Percentiles rank a stretch among this genome's conserved stretches.
Evolutionary conservation across 2,329 filamentous ascomycete genomes (phyloP).

Genomic region (Pseudogymnoascus sp.): DNA sequence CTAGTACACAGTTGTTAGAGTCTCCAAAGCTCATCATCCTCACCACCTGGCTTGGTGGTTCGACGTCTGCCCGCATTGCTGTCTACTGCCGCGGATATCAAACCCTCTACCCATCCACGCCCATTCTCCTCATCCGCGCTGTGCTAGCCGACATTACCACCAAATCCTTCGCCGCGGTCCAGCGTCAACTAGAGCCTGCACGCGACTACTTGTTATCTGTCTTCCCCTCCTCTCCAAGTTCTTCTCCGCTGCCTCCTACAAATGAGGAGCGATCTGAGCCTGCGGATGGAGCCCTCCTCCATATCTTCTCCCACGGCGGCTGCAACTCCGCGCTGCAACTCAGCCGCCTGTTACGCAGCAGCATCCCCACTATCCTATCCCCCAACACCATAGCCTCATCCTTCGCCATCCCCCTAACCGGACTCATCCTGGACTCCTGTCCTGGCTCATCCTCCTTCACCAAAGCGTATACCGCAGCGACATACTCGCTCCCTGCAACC

Average conservation of each 20-base stretch:
- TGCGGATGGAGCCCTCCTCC: constrained; percentile 10
- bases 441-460: neutral
- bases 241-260: constrained; percentile 12
- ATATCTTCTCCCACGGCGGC: constrained; percentile 12
- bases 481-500: neutral
- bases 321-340: constrained; percentile 14
- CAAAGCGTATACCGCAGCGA: neutral
- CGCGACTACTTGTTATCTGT: constrained; percentile 11
- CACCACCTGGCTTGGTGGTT: constrained; percentile 8
- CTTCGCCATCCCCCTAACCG: constrained; percentile 10
- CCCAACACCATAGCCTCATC: neutral
- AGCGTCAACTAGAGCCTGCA: constrained; percentile 12
- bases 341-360: constrained; percentile 15
- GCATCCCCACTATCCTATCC: constrained; percentile 10
- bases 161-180: neutral
- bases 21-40: neutral
- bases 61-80: neutral
- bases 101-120: neutral
- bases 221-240: constrained; percentile 2
- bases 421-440: neutral
- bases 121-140: neutral
- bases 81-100: neutral
- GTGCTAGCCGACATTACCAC: neutral
- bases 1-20: neutral
- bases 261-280: neutral